These are phyloP conservation scores for Wilcoxina mikolae DNA, from an alignment of 495 filamentous ascomycete species.

Conservation along the genomic window DNA sequence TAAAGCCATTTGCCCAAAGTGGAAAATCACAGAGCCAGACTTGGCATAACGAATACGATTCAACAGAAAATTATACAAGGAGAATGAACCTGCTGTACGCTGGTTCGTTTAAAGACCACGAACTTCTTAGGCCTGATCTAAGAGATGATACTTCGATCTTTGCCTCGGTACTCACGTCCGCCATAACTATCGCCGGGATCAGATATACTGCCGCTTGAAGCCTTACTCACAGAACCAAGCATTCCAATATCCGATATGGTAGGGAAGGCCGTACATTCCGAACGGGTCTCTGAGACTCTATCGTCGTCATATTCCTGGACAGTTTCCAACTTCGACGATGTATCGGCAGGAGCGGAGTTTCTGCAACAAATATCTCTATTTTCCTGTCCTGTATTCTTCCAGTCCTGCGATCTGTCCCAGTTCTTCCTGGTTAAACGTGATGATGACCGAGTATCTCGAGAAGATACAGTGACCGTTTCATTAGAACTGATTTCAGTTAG, in stretches of 20 bases:
- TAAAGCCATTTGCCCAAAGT: no score
- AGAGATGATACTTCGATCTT: background rate
- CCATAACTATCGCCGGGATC: constrained; percentile 28
- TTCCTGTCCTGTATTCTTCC: constrained; percentile 3
- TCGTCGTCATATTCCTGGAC: constrained; percentile 23
- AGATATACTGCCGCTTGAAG: constrained; percentile 22
- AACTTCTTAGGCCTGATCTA: no score
- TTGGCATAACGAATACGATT: no score
- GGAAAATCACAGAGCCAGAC: no score
- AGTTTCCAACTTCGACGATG: constrained; percentile 14
- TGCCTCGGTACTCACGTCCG: constrained; percentile 15
- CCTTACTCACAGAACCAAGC: background rate
- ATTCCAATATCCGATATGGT: constrained; percentile 10
- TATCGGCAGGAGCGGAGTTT: background rate
- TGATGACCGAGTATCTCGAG: constrained; percentile 4
- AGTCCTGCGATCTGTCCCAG: constrained; percentile 17
- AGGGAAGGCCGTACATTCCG: constrained; percentile 12
- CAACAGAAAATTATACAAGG: no score
- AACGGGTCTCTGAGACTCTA: constrained; percentile 16
- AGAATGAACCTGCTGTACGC: no score
- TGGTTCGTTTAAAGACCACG: no score
- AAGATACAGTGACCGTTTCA: constrained; percentile 1
- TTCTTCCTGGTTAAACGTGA: background rate
- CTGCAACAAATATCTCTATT: background rate
- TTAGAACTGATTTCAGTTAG: background rate